A percentile compares a stretch with the other conserved stretches of the same genome.
Evolutionary conservation across 2,329 filamentous ascomycete genomes (phyloP).

Genomic region (Sporothrix schenckii): DNA sequence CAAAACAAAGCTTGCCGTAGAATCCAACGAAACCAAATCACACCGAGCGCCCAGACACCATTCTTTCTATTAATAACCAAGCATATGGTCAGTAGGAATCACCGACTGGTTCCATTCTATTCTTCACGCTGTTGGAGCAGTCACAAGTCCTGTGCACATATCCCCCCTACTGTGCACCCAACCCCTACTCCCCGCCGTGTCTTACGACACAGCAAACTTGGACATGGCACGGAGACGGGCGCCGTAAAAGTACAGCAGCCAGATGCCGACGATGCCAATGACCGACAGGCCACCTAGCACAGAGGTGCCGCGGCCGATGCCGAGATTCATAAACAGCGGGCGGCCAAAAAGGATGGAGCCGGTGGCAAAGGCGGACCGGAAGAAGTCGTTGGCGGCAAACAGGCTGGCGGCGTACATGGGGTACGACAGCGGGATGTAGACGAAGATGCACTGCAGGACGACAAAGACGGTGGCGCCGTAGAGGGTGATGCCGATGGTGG

Average conservation of each 20-base stretch:
- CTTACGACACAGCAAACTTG: conserved; percentile 55
- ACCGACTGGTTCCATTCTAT: background rate
- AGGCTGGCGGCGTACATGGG: conserved; percentile 61
- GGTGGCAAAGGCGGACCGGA: conserved; percentile 60
- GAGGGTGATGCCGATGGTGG: conserved; percentile 60
- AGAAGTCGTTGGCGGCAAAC: conserved; percentile 65
- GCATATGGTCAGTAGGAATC: background rate
- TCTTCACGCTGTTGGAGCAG: background rate
- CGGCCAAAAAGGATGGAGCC: conserved; percentile 62
- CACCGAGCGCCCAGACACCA: background rate
- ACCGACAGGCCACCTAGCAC: conserved; percentile 59
- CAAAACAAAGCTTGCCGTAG: too few species aligned
- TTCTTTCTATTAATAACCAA: background rate
- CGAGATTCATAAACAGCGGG: conserved; percentile 62
- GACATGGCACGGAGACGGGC: conserved; percentile 58
- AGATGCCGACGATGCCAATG: conserved; percentile 62
- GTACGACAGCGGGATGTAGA: conserved; percentile 61
- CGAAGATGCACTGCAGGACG: conserved; percentile 63
- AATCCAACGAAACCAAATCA: background rate
- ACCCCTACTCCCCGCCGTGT: background rate
- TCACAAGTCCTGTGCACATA: background rate
- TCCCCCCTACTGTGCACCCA: too few species aligned
- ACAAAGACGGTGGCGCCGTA: conserved; percentile 57
- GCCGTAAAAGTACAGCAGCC: conserved; percentile 61
- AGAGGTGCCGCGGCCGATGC: conserved; percentile 60